Evolutionary conservation across 2,329 filamentous ascomycete species (phyloP), one percentile per base, ranked within the genome.

Genomic region (Aureobasidium lini): DNA sequence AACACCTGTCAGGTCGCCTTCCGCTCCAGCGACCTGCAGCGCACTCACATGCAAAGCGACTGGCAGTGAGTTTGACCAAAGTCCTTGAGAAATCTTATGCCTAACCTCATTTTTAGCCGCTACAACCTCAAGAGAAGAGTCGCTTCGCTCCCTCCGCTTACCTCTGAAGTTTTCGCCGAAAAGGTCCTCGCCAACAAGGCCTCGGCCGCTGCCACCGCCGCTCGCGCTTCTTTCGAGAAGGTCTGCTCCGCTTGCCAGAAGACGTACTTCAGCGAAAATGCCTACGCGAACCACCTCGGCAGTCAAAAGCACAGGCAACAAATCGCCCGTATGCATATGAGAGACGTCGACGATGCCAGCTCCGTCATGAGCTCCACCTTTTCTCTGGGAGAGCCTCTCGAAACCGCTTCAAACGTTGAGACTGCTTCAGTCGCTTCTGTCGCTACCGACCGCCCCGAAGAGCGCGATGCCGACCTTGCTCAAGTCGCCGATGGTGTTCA

Each of bases 1-100:
- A 99, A 97, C 75, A 94, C 92, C 61, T 99, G 94, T 72, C 90
- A 96, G 73, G 92, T 99, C 67, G 94, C 93, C 56, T 99, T 97
- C 76, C 87, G 93, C 65, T 91, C 90, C 71, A 91, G 89, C 72
- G 93, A 97, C 71, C 81, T 95, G 60, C 94, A 99, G 77, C 87
- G 94, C 72, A 86, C 84, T 39, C 94, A 99, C 72, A 99, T 99
- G 94, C 91, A 94, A 74, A 94, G 88, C 67, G 94, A 99, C 77
- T 99, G 94, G 94, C 93, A 99, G 88, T 94, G 81, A 77, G 89
- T 86, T 11, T 43, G 18, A 40, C n/a, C 32, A 6, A 6, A 16
- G 23, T 15, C 10, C 23, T 8, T 28, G 10, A 7, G 15, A 16
- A 23, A 11, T 18, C 28, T 37, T 29, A 5, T 43, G 13, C 28